Conservation (phyloP, 768 basidiomycete genomes). For the Clavaria fumosa region DNA sequence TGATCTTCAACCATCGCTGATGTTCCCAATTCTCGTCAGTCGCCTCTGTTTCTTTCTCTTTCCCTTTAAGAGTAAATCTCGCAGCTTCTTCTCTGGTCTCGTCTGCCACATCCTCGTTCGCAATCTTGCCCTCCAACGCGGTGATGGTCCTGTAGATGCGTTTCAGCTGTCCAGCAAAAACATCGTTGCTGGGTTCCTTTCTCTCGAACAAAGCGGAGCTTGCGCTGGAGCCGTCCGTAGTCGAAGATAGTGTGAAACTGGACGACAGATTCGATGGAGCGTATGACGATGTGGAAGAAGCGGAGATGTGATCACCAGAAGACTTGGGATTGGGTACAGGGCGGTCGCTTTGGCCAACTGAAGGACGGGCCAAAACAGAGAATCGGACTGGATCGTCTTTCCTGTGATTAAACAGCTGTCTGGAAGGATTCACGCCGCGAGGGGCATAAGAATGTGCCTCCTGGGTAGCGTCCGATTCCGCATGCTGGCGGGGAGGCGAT, state of each 20-base stretch:
- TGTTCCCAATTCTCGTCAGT: conserved; percentile 48
- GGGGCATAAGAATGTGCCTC: conserved; percentile 40
- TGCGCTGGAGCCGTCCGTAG: conserved; percentile 57
- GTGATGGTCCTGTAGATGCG: conserved; percentile 73
- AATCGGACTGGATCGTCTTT: conserved; percentile 89
- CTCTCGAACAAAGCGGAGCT: conserved; percentile 56
- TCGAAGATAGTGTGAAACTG: conserved; percentile 55
- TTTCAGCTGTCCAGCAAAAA: conserved; percentile 64
- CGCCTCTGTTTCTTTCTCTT: conserved; percentile 11
- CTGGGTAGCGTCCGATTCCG: conserved; percentile 52
- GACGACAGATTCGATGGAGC: conserved; percentile 53
- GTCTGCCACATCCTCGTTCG: conserved; percentile 44
- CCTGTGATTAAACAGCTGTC: conserved; percentile 77
- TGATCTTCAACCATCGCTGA: conserved; percentile 60
- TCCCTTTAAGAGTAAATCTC: conserved; percentile 29
- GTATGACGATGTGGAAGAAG: conserved; percentile 62
- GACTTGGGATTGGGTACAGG: conserved; percentile 40
- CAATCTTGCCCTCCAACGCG: conserved; percentile 59
- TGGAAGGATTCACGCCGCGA: conserved; percentile 20
- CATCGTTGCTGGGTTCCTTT: conserved; percentile 39
- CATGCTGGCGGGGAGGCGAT: conserved; percentile 39
- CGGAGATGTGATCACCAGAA: conserved; percentile 57
- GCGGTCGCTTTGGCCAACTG: conserved; percentile 15
- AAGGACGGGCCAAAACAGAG: conserved; percentile 41
- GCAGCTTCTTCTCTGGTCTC: conserved; percentile 31